phyloP scores from a whole-genome alignment of 2,329 filamentous ascomycete species.

The Cercospora sojina region DNA sequence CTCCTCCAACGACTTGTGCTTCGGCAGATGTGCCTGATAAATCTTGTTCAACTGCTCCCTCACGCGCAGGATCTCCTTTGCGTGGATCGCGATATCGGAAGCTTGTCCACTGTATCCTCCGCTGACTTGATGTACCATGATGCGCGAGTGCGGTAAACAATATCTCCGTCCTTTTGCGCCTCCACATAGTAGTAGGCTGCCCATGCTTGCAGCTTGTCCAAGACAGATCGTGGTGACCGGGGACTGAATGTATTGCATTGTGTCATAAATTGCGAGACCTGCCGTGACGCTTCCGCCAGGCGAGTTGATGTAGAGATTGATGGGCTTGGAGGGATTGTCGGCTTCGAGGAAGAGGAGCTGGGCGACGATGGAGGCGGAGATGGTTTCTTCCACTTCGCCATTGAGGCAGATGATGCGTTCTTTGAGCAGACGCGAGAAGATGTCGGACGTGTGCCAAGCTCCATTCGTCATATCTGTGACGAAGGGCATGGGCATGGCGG shows the following conservation, averaged over 20 bases:
- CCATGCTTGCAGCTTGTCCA: conserved; percentile 94
- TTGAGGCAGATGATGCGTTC: conserved; percentile 95
- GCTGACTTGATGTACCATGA: conserved; percentile 96
- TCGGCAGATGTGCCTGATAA: conserved; percentile 79
- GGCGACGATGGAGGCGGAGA: conserved; percentile 90
- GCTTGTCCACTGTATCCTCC: conserved; percentile 69
- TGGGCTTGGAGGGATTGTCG: conserved; percentile 89
- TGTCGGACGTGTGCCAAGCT: conserved; percentile 53
- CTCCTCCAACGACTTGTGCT: conserved; percentile 74
- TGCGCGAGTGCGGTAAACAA: conserved; percentile 85
- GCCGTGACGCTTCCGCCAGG: conserved; percentile 91
- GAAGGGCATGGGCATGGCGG: conserved; percentile 44
- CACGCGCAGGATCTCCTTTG: conserved; percentile 89
- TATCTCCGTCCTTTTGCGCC: conserved; percentile 82
- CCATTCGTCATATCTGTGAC: conserved; percentile 49
- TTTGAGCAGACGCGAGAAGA: conserved; percentile 50
- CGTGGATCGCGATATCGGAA: conserved; percentile 90
- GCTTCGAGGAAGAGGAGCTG: conserved; percentile 98
- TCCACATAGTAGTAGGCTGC: conserved; percentile 80
- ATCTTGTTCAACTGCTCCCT: conserved; percentile 86
- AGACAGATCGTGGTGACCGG: conserved; percentile 94
- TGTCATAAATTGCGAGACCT: conserved; percentile 88
- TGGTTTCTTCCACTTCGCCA: conserved; percentile 82
- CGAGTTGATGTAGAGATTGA: conserved; percentile 97
- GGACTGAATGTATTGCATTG: conserved; percentile 93